Conservation (phyloP, 768 basidiomycete genomes). For the Tricholomella constricta region DNA sequence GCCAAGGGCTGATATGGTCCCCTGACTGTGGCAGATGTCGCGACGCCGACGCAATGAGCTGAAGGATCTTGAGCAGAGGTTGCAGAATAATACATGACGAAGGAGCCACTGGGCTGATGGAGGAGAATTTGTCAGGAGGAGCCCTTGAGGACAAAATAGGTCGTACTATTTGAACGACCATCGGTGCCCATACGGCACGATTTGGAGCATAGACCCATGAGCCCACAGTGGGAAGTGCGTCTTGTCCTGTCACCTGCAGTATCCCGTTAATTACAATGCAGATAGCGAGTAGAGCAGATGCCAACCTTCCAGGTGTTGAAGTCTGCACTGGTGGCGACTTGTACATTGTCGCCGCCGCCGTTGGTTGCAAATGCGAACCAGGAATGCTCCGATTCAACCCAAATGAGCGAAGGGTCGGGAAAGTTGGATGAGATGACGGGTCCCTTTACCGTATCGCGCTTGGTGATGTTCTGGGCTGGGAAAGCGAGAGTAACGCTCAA, state of each 20-base stretch:
- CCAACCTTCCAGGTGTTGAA: slow-evolving; percentile 11
- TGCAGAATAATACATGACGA: slow-evolving; percentile 16
- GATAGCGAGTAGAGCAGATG: background rate
- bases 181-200: slow-evolving; percentile 16
- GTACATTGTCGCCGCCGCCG: slow-evolving; percentile 8
- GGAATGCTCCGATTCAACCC: slow-evolving; percentile 12
- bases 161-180: slow-evolving; percentile 14
- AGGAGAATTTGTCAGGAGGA: background rate
- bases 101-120: slow-evolving; percentile 8
- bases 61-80: slow-evolving; percentile 11
- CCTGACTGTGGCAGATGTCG: slow-evolving; percentile 8
- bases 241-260: slow-evolving; percentile 1
- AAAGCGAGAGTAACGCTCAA: background rate
- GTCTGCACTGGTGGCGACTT: slow-evolving; percentile 14
- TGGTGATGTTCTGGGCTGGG: slow-evolving; percentile 11
- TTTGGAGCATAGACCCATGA: slow-evolving; percentile 13
- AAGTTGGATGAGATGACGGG: slow-evolving; percentile 13
- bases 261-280: no score
- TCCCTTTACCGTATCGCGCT: slow-evolving; percentile 12
- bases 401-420: slow-evolving; percentile 15
- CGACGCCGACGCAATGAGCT: slow-evolving; percentile 16
- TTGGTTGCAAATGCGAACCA: slow-evolving; percentile 19
- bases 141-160: background rate
- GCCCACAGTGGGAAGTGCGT: slow-evolving; percentile 13
- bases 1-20: slow-evolving; percentile 10